phyloP scores from a whole-genome alignment of 1,139 yeast species.

The Zygosaccharomyces sapae region DNA sequence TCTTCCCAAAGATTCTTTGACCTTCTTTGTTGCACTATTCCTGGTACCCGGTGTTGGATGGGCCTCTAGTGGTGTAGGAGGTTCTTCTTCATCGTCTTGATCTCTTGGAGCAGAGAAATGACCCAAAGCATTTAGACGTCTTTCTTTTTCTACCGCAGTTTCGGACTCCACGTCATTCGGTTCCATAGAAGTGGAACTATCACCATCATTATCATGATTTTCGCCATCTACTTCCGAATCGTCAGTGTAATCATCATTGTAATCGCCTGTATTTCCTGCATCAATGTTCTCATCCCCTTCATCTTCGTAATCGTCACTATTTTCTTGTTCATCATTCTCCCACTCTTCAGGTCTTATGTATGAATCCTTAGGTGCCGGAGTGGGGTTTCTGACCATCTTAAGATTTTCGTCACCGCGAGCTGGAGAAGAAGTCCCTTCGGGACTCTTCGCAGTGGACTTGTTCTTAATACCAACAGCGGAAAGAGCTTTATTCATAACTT shows the following conservation, averaged over 20 bases:
- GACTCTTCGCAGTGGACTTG: constrained; percentile 22
- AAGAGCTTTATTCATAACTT: constrained; percentile 40
- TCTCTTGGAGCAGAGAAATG: constrained; percentile 44
- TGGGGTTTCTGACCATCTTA: constrained; percentile 28
- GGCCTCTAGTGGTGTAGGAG: constrained; percentile 11
- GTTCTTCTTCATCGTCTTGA: constrained; percentile 57
- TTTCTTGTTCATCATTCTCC: constrained; percentile 26
- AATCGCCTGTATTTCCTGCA: constrained; percentile 4
- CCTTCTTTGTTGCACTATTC: constrained; percentile 11
- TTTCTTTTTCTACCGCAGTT: constrained; percentile 64
- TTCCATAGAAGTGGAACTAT: neutral
- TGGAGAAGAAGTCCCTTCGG: constrained; percentile 16
- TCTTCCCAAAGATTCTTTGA: constrained; percentile 14
- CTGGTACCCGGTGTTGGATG: constrained; percentile 5
- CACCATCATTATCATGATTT: constrained; percentile 2
- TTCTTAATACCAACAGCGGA: constrained; percentile 48
- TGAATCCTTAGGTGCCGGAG: constrained; percentile 24
- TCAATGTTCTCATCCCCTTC: constrained; percentile 18
- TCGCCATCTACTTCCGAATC: constrained; percentile 8
- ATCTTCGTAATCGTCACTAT: constrained; percentile 17
- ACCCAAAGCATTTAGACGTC: constrained; percentile 83
- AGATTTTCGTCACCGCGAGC: constrained; percentile 20
- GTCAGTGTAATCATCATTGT: constrained; percentile 10
- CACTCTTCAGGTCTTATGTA: constrained; percentile 22
- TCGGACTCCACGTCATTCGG: constrained; percentile 42